A percentile compares a stretch with the other conserved stretches of the same genome.
These are phyloP conservation scores for Arthroderma uncinatum DNA, from an alignment of 2,329 filamentous ascomycete species.

Conservation along the genomic window DNA sequence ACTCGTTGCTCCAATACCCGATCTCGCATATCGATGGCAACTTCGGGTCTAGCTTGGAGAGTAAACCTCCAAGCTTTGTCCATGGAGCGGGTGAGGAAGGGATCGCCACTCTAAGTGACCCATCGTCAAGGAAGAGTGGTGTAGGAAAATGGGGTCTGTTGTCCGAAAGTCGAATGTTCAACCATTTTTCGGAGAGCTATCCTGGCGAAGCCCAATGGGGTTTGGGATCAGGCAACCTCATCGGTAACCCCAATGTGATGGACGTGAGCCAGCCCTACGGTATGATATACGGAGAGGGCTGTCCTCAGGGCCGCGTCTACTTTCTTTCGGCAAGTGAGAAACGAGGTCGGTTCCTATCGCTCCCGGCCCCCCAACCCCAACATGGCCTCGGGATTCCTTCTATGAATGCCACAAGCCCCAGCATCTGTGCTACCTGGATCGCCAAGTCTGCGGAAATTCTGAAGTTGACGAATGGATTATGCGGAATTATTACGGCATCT, in stretches of 20 bases:
- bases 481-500: conserved; percentile 75
- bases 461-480: conserved; percentile 59
- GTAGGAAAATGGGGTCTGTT: conserved; percentile 67
- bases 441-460: conserved; percentile 68
- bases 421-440: conserved; percentile 75
- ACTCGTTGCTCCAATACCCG: conserved; percentile 67
- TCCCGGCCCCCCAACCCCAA: conserved; percentile 49
- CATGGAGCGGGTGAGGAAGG: conserved; percentile 74
- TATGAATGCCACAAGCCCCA: conserved; percentile 57
- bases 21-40: conserved; percentile 70
- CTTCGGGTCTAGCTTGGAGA: conserved; percentile 55
- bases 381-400: conserved; percentile 65
- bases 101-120: conserved; percentile 70
- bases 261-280: conserved; percentile 81
- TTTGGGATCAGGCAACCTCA: conserved; percentile 60
- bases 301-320: conserved; percentile 69
- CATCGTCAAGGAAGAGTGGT: conserved; percentile 50
- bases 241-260: conserved; percentile 74
- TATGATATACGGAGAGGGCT: conserved; percentile 73
- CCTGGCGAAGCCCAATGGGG: conserved; percentile 66
- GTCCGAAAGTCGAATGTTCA: conserved; percentile 60
- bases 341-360: conserved; percentile 61
- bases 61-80: conserved; percentile 65
- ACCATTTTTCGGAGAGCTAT: conserved; percentile 67
- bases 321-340: conserved; percentile 65